These are phyloP conservation scores for Fusarium sp. DNA, from an alignment of 2,329 filamentous ascomycete species.

Conservation along the genomic window DNA sequence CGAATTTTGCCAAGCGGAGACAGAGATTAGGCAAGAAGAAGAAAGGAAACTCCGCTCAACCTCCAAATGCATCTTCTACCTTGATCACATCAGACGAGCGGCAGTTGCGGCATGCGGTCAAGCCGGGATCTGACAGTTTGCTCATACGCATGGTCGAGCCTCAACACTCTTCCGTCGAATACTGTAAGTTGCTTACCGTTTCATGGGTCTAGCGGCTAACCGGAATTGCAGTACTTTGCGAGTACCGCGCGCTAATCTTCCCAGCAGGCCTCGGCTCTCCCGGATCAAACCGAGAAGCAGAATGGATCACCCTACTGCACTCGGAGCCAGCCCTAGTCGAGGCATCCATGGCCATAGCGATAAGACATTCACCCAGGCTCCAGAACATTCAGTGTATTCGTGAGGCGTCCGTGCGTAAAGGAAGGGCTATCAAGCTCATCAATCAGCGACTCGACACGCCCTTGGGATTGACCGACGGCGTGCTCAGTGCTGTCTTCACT, in stretches of 20 bases:
- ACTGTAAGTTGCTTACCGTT: not conserved
- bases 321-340: conserved; percentile 44
- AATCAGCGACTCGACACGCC: conserved; percentile 20
- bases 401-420: not conserved
- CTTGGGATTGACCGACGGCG: conserved; percentile 20
- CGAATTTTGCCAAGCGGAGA: conserved; percentile 21
- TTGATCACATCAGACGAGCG: not conserved
- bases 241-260: conserved; percentile 9
- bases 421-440: conserved; percentile 28
- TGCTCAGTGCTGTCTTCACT: conserved; percentile 40
- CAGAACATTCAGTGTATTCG: not conserved
- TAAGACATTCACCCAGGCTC: not conserved
- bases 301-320: conserved; percentile 31
- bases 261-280: not conserved
- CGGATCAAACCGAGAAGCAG: conserved; percentile 5
- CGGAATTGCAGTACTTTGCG: not conserved
- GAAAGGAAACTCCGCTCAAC: fast-evolving
- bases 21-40: not conserved
- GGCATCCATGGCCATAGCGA: conserved; percentile 37
- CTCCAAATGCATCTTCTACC: no score
- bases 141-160: not conserved
- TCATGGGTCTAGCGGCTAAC: not conserved
- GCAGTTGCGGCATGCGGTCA: no score
- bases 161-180: not conserved
- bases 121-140: not conserved